phyloP scores from a whole-genome alignment of 768 basidiomycete genomes.

The Psilocybe azurescens region DNA sequence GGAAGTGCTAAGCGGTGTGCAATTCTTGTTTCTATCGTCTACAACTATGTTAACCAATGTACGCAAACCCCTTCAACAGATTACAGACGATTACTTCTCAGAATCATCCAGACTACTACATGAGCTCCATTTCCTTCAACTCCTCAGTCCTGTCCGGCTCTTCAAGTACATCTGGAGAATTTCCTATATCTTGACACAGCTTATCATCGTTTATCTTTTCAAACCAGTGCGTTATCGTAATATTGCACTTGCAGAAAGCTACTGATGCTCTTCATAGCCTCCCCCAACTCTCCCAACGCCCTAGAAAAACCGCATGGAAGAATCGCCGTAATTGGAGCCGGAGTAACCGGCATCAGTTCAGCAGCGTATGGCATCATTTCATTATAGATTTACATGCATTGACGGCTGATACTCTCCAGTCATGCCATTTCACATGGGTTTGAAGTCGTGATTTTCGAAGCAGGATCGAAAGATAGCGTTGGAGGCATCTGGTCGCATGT shows the following conservation, averaged over 20 bases:
- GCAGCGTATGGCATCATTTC: constrained; percentile 24
- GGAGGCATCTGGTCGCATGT: constrained; percentile 60
- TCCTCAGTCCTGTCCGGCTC: constrained; percentile 18
- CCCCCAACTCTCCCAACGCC: constrained; percentile 28
- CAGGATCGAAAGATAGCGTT: constrained; percentile 29
- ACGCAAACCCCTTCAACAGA: constrained; percentile 8
- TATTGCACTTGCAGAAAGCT: not conserved
- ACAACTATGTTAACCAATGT: constrained; percentile 10
- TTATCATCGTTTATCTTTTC: constrained; percentile 43
- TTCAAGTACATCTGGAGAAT: constrained; percentile 25
- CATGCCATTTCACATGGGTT: constrained; percentile 55
- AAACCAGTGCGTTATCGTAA: constrained; percentile 32
- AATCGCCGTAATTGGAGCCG: constrained; percentile 56
- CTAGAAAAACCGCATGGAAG: constrained; percentile 41
- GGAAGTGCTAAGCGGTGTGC: not conserved
- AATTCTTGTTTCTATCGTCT: not conserved
- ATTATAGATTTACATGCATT: too few relatives aligned
- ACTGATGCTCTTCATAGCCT: constrained; percentile 15
- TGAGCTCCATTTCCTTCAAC: not conserved
- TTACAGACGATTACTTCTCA: constrained; percentile 6
- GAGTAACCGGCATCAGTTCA: constrained; percentile 57
- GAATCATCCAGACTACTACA: constrained; percentile 7
- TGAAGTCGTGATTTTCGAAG: constrained; percentile 56
- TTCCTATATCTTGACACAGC: constrained; percentile 40
- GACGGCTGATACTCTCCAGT: not conserved